A percentile compares a stretch with the other conserved stretches of the same genome.
Conservation (phyloP, 2,329 filamentous ascomycete species). For the Fusarium newnesense region DNA sequence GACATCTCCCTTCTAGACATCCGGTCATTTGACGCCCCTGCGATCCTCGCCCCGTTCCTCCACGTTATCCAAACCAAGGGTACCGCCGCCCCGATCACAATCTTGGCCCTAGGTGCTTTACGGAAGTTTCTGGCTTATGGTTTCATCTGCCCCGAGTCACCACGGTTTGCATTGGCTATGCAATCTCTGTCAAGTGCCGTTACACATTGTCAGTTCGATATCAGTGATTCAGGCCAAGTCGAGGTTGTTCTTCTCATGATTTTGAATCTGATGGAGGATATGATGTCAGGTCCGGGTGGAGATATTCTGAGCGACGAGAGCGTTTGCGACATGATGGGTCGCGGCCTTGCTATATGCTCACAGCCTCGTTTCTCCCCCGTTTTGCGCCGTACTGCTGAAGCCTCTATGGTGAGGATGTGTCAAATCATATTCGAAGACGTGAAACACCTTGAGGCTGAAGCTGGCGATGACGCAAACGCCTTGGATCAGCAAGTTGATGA, state of each 20-base stretch:
- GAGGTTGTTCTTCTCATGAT: conserved; percentile 96
- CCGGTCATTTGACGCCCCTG: conserved; percentile 85
- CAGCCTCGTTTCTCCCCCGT: conserved; percentile 92
- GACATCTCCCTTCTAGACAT: conserved; percentile 71
- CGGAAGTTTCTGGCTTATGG: conserved; percentile 98
- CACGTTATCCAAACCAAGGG: conserved; percentile 97
- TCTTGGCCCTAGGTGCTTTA: conserved; percentile 90
- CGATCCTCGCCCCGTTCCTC: conserved; percentile 90
- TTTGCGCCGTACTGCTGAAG: conserved; percentile 89
- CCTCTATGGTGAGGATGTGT: conserved; percentile 98
- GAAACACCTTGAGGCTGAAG: conserved; percentile 81
- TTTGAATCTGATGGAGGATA: conserved; percentile 96
- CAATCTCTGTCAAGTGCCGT: conserved; percentile 94
- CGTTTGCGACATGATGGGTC: conserved; percentile 99
- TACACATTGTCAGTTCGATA: conserved; percentile 97
- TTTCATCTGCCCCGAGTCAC: conserved; percentile 84
- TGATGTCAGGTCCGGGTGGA: conserved; percentile 93
- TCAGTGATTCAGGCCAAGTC: conserved; percentile 92
- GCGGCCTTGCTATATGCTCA: conserved; percentile 95
- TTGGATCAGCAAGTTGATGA: conserved; percentile 74
- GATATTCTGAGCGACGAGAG: conserved; percentile 97
- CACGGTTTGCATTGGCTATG: conserved; percentile 91
- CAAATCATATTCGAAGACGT: conserved; percentile 97
- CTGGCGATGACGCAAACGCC: conserved; percentile 72
- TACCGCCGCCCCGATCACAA: conserved; percentile 95